Evolutionary conservation across 1,284 basidiomycete genomes (phyloP).

Genomic region (Baeospora myosura): DNA sequence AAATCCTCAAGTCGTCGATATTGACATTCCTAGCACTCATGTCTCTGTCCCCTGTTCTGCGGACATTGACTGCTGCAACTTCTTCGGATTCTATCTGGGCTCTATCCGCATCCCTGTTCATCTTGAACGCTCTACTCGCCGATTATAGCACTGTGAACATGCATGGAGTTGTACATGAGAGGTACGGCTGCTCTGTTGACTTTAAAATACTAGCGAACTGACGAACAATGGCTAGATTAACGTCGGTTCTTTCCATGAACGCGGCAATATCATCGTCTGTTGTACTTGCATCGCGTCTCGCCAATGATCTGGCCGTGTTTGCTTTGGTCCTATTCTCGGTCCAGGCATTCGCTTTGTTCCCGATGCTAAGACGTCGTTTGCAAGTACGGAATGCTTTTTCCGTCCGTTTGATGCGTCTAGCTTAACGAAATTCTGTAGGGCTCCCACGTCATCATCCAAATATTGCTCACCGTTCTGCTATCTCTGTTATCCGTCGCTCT

Average conservation of each 20-base stretch:
- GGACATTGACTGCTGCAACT: slow-evolving; percentile 89
- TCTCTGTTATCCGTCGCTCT: slow-evolving; percentile 46
- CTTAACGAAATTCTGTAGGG: slow-evolving; percentile 25
- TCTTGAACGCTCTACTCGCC: slow-evolving; percentile 39
- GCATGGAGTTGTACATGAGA: slow-evolving; percentile 39
- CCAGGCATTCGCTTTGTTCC: slow-evolving; percentile 81
- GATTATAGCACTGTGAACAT: slow-evolving; percentile 44
- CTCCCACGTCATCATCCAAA: slow-evolving; percentile 37
- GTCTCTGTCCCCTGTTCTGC: slow-evolving; percentile 85
- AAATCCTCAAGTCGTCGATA: slow-evolving; percentile 66
- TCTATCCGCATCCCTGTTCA: slow-evolving; percentile 47
- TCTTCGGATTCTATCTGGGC: slow-evolving; percentile 98
- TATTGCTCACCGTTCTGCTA: slow-evolving; percentile 36
- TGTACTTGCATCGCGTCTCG: slow-evolving; percentile 86
- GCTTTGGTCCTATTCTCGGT: slow-evolving; percentile 84
- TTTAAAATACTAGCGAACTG: slow-evolving; percentile 40
- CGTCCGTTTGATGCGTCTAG: slow-evolving; percentile 9
- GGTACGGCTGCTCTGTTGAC: slow-evolving; percentile 21
- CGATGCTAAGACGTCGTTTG: slow-evolving; percentile 72
- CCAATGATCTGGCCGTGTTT: slow-evolving; percentile 83
- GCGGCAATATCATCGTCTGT: slow-evolving; percentile 92
- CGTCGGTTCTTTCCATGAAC: slow-evolving; percentile 89
- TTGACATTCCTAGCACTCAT: slow-evolving; percentile 85
- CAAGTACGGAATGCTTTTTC: slow-evolving; percentile 51
- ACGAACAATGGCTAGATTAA: slow-evolving; percentile 47